Evolutionary conservation across 179 eudicot genomes (phyloP).

Genomic region (Silene coronaria): DNA sequence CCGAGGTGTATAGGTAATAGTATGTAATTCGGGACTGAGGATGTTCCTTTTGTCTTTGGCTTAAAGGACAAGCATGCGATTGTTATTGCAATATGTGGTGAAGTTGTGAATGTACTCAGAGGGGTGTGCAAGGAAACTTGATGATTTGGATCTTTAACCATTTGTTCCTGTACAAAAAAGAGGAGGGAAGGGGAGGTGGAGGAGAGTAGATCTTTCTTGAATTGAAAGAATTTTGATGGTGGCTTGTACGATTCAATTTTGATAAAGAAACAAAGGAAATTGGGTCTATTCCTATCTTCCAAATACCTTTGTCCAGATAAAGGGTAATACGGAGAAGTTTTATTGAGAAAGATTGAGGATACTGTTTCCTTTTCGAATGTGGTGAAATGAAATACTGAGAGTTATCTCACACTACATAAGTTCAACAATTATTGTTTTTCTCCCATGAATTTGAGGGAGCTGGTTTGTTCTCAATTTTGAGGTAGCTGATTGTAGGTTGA

Average conservation of each 20-base stretch:
- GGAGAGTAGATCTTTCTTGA: too few relatives aligned
- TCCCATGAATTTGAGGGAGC: too few relatives aligned
- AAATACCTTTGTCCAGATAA: neutral
- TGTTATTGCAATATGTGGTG: neutral
- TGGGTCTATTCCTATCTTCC: neutral
- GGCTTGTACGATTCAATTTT: neutral
- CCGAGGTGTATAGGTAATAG: neutral
- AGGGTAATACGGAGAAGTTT: neutral
- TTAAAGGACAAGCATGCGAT: neutral
- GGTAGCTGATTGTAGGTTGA: neutral
- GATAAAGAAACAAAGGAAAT: neutral
- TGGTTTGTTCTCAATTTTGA: too few relatives aligned
- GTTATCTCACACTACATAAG: neutral
- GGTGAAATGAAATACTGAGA: neutral
- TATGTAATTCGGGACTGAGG: neutral
- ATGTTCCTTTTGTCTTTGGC: neutral
- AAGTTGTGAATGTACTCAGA: neutral
- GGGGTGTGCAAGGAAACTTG: neutral
- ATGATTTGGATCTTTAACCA: neutral
- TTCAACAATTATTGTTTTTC: neutral
- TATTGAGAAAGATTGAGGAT: neutral
- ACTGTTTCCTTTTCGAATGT: neutral
- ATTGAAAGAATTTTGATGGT: neutral
- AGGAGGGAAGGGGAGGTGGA: neutral
- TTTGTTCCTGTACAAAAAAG: neutral